A percentile compares a stretch with the other conserved stretches of the same genome.
phyloP scores from a whole-genome alignment of 352 stramenopile genomes.

The Phytophthora sansomeana region DNA sequence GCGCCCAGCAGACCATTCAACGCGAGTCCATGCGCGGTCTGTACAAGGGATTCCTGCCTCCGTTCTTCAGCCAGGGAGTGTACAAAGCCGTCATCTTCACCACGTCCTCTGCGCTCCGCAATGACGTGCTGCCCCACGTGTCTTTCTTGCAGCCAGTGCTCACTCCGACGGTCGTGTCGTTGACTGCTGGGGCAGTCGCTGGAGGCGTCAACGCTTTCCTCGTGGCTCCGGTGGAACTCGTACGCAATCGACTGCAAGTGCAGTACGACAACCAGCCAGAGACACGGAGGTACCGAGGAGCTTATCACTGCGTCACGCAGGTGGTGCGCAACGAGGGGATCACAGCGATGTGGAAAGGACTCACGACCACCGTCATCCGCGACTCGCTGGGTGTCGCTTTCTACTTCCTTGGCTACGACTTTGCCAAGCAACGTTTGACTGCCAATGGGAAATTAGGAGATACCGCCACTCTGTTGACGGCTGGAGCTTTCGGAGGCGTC shows the following conservation, averaged over 20 bases:
- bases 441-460: slow-evolving; percentile 42
- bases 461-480: slow-evolving; percentile 60
- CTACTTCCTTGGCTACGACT: slow-evolving; percentile 90
- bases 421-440: slow-evolving; percentile 55
- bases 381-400: slow-evolving; percentile 87
- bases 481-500: slow-evolving; percentile 79
- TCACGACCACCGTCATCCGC: slow-evolving; percentile 79
- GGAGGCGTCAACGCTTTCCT: slow-evolving; percentile 80
- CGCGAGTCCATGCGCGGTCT: slow-evolving; percentile 70
- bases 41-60: slow-evolving; percentile 89
- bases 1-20: slow-evolving; percentile 64
- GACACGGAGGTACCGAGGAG: slow-evolving; percentile 59
- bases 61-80: slow-evolving; percentile 87
- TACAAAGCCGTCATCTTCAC: slow-evolving; percentile 93
- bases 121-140: slow-evolving; percentile 54
- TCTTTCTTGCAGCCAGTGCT: slow-evolving; percentile 49
- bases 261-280: slow-evolving; percentile 68
- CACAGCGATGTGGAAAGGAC: slow-evolving; percentile 75
- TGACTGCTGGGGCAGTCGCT: slow-evolving; percentile 55
- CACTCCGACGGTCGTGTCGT: slow-evolving; percentile 51
- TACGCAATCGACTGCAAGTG: slow-evolving; percentile 83
- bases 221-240: slow-evolving; percentile 79
- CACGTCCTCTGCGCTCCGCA: slow-evolving; percentile 64
- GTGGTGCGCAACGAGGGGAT: slow-evolving; percentile 69
- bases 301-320: slow-evolving; percentile 62